phyloP scores from a whole-genome alignment of 805 yeast genomes.

The Candida odintsovae region DNA sequence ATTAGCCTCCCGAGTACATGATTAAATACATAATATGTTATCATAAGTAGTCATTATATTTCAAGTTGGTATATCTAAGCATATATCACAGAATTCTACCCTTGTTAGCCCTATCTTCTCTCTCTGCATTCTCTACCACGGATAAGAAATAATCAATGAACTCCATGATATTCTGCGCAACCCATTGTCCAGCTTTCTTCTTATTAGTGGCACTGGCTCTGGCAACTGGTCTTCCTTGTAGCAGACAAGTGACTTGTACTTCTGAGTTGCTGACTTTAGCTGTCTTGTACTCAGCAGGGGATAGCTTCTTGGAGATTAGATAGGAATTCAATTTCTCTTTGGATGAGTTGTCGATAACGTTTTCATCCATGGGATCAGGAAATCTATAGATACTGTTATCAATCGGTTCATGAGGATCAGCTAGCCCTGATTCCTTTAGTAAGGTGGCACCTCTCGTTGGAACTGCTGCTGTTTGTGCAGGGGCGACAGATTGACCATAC shows the following conservation, averaged over 20 bases:
- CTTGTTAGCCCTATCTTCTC: neutral
- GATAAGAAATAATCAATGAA: slow-evolving; percentile 9
- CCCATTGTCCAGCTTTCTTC: slow-evolving; percentile 19
- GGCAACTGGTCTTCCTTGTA: slow-evolving; percentile 10
- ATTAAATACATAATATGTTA: neutral
- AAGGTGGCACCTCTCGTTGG: neutral
- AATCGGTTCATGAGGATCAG: neutral
- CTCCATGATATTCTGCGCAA: slow-evolving; percentile 14
- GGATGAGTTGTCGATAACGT: slow-evolving; percentile 8
- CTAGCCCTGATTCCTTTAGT: neutral
- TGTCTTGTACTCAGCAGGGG: slow-evolving; percentile 16
- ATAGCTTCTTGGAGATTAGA: slow-evolving; percentile 5
- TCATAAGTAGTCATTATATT: neutral
- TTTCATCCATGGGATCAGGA: slow-evolving; percentile 1
- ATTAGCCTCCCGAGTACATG: neutral
- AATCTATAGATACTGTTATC: slow-evolving; percentile 1
- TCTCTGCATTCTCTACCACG: neutral
- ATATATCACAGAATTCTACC: neutral
- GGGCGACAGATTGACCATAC: neutral
- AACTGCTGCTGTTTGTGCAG: neutral
- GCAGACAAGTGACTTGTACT: slow-evolving; percentile 14
- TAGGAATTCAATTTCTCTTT: slow-evolving; percentile 13
- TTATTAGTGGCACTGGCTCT: slow-evolving; percentile 15
- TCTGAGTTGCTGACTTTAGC: slow-evolving; percentile 12
- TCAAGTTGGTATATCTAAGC: neutral